Evolutionary conservation across 164 flowering plant species (phyloP).

Genomic region (Piper betle): DNA sequence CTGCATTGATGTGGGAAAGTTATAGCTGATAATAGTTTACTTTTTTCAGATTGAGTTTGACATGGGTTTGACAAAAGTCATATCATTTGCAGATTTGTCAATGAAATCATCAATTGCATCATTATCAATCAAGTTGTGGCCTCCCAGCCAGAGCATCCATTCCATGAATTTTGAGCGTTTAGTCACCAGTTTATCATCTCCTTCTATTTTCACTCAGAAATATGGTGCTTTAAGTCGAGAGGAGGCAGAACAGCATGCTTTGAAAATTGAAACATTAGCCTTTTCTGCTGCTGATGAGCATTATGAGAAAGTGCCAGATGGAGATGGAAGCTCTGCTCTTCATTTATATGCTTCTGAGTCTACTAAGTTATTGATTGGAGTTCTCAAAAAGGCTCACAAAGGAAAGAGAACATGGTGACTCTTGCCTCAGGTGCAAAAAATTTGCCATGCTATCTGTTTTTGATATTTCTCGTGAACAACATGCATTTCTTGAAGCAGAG

Average conservation of each 20-base stretch:
- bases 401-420: constrained; percentile 16
- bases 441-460: constrained; percentile 23
- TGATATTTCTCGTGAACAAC: constrained; percentile 65
- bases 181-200: constrained; percentile 59
- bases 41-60: no score
- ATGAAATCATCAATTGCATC: no score
- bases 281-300: constrained; percentile 54
- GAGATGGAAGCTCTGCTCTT: constrained; percentile 92
- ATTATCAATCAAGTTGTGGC: constrained; percentile 82
- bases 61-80: no score
- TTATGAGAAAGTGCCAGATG: constrained; percentile 81
- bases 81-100: no score
- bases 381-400: constrained; percentile 48
- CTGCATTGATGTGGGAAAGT: no score
- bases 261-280: constrained; percentile 61
- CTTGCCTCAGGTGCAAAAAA: constrained; percentile 9
- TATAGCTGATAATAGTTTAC: no score
- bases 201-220: constrained; percentile 64
- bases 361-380: constrained; percentile 68
- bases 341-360: constrained; percentile 91
- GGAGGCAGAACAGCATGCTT: constrained; percentile 75
- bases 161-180: constrained; percentile 65
- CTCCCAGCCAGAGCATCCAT: constrained; percentile 77
- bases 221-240: constrained; percentile 48
- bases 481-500: constrained; percentile 63